Evolutionary conservation across 2,329 filamentous ascomycete species (phyloP), one percentile per base, ranked within the genome.

Genomic region (Colletotrichum godetiae): DNA sequence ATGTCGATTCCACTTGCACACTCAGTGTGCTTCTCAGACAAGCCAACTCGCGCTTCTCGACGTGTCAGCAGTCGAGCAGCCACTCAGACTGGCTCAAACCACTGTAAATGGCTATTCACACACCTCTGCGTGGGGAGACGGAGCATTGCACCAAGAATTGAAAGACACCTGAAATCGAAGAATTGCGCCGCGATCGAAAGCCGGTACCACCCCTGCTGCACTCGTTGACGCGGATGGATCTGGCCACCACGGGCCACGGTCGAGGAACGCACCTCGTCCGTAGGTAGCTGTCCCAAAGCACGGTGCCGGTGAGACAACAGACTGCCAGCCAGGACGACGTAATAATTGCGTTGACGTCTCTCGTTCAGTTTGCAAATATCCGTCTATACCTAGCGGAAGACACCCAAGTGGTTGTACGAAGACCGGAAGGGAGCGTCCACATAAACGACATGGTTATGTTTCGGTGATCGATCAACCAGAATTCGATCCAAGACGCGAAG

Each of bases 171-270:
- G 72, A 68, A 74, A 75, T 75, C 73, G 73, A 74, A 58, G 15
- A 74, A 74, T 71, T 74, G 65, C 46, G 73, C 62, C 62, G 71
- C 66, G 71, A 75, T 75, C 73, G 73, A 75, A 68, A 64, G 37
- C 55, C 71, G 13, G 56, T 42, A 66, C 46, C 67, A 63, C 69
- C 67, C 71, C 55, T 73, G 71, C 67, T 29, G 56, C 56, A 73
- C 67, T 61, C 67, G 49, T 60, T 70, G 67, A 65, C 60, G 56
- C 71, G 67, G 67, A 66, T 65, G 56, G 56, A 73, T 70, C 60
- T 73, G 67, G 71, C 71, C 56, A 65, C 24, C 61, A 73, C 19
- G 52, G 60, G 11, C 46, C 10, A 46, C 24, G 49, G 33, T 71
- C 53, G 35, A 67, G 61, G 67, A 65, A 71, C 71, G 56, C 63